Conservation (phyloP, 106 monocot species). For the Dendrobium catenatum region DNA sequence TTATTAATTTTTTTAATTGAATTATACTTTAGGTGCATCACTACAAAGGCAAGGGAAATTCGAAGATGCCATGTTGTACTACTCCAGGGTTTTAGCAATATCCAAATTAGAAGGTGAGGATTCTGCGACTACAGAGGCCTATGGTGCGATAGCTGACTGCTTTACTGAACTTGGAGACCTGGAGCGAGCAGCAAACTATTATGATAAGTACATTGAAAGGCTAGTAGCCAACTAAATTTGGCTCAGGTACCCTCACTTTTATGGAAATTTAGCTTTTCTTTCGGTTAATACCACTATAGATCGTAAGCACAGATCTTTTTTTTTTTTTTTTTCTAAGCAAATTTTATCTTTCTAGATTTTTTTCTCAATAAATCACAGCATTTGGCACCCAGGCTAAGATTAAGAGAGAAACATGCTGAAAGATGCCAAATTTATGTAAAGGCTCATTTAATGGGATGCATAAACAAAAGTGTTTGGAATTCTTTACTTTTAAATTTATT, state of each 20-base stretch:
- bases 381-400: no score
- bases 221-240: slow-evolving; percentile 39
- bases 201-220: slow-evolving; percentile 72
- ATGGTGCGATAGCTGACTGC: slow-evolving; percentile 79
- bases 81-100: slow-evolving; percentile 60
- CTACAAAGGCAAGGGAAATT: slow-evolving; percentile 69
- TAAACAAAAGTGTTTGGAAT: no score
- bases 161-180: slow-evolving; percentile 81
- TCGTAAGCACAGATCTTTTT: no score
- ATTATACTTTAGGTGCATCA: slow-evolving; percentile 49
- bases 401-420: no score
- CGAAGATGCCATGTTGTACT: slow-evolving; percentile 77
- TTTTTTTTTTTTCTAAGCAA: no score
- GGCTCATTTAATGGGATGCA: no score
- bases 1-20: not conserved
- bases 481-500: no score
- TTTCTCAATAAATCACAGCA: no score
- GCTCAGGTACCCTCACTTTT: not conserved
- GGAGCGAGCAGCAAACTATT: slow-evolving; percentile 74
- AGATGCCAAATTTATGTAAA: no score
- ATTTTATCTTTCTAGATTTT: no score
- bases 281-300: no score
- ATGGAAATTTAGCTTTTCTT: no score
- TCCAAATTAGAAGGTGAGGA: slow-evolving; percentile 42
- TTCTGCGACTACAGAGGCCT: slow-evolving; percentile 66